Base-by-base conservation (phyloP, 129 eudicot species). In the Calendula officinalis region DNA sequence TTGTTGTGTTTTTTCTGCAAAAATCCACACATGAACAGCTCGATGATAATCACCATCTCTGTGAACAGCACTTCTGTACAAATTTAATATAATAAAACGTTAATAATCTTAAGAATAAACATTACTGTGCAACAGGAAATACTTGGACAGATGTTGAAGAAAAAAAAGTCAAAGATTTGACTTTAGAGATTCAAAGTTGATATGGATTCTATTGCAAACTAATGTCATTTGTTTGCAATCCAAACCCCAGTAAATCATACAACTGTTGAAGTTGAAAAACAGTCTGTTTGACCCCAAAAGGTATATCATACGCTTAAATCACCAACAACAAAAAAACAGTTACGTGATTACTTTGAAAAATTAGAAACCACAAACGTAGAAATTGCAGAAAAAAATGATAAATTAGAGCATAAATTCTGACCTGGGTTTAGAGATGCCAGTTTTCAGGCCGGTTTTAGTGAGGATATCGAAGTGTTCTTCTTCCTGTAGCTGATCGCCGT, bases 21-120 rank as follows among this genome's bases (percentile, higher is more conserved):
- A 87, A 52, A 91, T 91, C 98, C 98, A 91, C 60, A 91, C 94
- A 70, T 91, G 98, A 66, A 87, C 98, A 30, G 98, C 94, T 74
- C 94, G 79, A 67, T 91, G 98, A 58, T 87, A 91, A 66, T 91
- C 96, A n/a, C 98, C 98, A 70, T 84, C 96, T 78, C 98, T 79
- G 67, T 91, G 98, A 49, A 91, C 90, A 55, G 78, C 84, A 53
- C 86, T 76, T 75, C 98, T 91, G 71, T 48, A 76, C 35, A 49
- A 75, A n/a, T 11, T 2, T 35, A 44, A 57, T 43, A 36, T 36
- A 16, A 12, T 56, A 16, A 14, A 0, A 50, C 3, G 10, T 5
- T 8, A 34, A 4, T 27, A 33, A 69, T 50, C 22, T 56, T 12
- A 55, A 35, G 45, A 5, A 41, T 41, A 41, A 41, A 41, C 0